phyloP scores from a whole-genome alignment of 192 early-diverging fungal species.

The Gorgonomyces haynaldii region DNA sequence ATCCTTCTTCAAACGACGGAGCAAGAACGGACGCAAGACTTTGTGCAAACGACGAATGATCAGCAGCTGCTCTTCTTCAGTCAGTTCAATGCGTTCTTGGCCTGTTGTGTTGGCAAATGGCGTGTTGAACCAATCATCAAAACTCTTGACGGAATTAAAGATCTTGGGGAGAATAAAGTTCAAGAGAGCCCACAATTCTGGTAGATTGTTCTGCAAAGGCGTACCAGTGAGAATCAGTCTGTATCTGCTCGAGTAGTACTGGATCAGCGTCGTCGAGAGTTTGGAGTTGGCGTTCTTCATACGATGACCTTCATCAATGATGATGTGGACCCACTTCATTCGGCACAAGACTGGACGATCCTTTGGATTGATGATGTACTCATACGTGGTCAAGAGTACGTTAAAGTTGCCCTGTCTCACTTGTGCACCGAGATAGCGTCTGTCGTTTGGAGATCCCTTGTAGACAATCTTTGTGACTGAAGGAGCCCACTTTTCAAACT shows the following conservation, averaged over 20 bases:
- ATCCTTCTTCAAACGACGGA: conserved; percentile 94
- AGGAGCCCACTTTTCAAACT: conserved; percentile 98
- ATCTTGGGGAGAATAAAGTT: conserved; percentile 95
- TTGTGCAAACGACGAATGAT: conserved; percentile 96
- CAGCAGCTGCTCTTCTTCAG: conserved; percentile 96
- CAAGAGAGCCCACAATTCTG: conserved; percentile 90
- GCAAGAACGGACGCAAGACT: conserved; percentile 90
- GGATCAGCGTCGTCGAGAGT: conserved; percentile 71
- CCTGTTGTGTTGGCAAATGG: conserved; percentile 66
- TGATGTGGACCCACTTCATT: conserved; percentile 95
- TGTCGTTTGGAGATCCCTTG: conserved; percentile 72
- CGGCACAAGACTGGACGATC: conserved; percentile 60
- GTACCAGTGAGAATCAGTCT: conserved; percentile 95
- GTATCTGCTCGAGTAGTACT: conserved; percentile 81
- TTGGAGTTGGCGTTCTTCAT: conserved; percentile 94
- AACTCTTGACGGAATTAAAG: conserved; percentile 91
- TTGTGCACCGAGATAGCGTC: conserved; percentile 57
- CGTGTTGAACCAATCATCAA: conserved; percentile 99
- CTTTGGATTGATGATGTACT: conserved; percentile 91
- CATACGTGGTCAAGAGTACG: conserved; percentile 92
- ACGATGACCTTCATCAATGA: conserved; percentile 98
- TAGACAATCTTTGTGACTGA: conserved; percentile 77
- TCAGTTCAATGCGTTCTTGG: conserved; percentile 82
- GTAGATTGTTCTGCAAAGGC: conserved; percentile 96
- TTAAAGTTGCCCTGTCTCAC: conserved; percentile 78